Percentiles rank a stretch among this genome's conserved stretches.
These are phyloP conservation scores for Nicotiana rustica DNA, from an alignment of 305 asterid genomes.

Conservation along the genomic window DNA sequence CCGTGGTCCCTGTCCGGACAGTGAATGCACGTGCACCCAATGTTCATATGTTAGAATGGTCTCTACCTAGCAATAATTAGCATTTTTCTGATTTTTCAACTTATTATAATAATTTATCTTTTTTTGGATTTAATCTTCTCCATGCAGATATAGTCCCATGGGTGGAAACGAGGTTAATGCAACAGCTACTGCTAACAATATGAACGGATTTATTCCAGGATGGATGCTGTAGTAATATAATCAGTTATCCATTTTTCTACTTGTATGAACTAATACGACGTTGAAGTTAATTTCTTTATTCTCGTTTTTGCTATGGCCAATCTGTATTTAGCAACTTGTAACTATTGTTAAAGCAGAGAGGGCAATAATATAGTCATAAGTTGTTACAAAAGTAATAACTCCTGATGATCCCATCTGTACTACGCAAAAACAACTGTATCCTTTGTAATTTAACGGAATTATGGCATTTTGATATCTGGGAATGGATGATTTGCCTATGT, in stretches of 20 bases:
- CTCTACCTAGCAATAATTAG: neutral
- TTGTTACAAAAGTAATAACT: neutral
- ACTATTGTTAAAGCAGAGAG: constrained; percentile 5
- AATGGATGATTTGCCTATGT: neutral
- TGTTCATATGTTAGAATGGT: neutral
- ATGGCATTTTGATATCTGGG: neutral
- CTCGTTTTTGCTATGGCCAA: neutral
- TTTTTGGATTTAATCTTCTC: neutral
- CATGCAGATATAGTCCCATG: constrained; percentile 34
- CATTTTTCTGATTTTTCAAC: neutral
- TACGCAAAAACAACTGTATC: neutral
- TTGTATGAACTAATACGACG: neutral
- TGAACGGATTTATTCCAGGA: constrained; percentile 44
- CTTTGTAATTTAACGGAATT: neutral
- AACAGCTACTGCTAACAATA: constrained; percentile 17
- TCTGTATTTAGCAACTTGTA: neutral
- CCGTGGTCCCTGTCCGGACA: too few species aligned
- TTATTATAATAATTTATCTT: neutral
- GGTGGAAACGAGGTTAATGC: constrained; percentile 31
- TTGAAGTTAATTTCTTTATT: neutral
- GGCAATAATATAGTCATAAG: neutral
- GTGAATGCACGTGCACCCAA: neutral
- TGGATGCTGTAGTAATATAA: constrained; percentile 34
- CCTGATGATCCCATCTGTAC: neutral
- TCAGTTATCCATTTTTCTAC: neutral